phyloP scores from a whole-genome alignment of 768 basidiomycete species.

The Boletus eberwhitei region DNA sequence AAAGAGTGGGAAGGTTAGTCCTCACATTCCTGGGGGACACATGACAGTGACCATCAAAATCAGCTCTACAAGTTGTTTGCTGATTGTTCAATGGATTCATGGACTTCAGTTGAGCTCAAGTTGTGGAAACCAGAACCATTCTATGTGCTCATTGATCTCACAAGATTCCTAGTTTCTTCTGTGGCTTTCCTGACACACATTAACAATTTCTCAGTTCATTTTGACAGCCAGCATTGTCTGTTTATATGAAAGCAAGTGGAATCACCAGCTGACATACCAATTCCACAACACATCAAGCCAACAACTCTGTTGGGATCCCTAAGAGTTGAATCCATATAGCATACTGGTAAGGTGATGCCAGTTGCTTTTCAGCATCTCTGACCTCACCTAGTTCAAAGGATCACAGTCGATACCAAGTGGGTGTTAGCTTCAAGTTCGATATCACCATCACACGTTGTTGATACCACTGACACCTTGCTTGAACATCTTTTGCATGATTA shows the following conservation, averaged over 20 bases:
- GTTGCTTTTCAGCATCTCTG: not conserved
- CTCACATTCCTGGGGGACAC: too few species aligned
- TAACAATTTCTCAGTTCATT: slow-evolving; percentile 1
- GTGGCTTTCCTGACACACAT: slow-evolving; percentile 6
- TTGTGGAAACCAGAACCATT: slow-evolving; percentile 2
- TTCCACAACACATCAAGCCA: slow-evolving; percentile 1
- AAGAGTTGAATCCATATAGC: slow-evolving; percentile 6
- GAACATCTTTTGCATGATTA: too few species aligned
- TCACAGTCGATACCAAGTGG: not conserved
- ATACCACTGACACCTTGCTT: not conserved
- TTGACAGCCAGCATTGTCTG: not conserved
- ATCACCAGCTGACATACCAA: not conserved
- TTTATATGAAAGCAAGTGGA: not conserved
- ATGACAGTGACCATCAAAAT: too few species aligned
- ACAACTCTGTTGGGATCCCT: not conserved
- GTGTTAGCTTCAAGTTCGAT: not conserved
- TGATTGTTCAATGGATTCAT: not conserved
- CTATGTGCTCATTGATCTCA: slow-evolving; percentile 2
- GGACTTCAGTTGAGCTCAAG: slow-evolving; percentile 12
- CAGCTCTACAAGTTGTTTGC: slow-evolving; percentile 1
- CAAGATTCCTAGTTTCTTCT: slow-evolving; percentile 14
- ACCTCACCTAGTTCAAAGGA: slow-evolving; percentile 6
- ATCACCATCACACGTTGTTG: not conserved
- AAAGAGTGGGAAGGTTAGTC: slow-evolving; percentile 12
- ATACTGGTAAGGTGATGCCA: not conserved